Percentiles rank a stretch among this genome's conserved stretches.
phyloP scores from a whole-genome alignment of 306 rosid species.

The Cicer pinnatifidum region DNA sequence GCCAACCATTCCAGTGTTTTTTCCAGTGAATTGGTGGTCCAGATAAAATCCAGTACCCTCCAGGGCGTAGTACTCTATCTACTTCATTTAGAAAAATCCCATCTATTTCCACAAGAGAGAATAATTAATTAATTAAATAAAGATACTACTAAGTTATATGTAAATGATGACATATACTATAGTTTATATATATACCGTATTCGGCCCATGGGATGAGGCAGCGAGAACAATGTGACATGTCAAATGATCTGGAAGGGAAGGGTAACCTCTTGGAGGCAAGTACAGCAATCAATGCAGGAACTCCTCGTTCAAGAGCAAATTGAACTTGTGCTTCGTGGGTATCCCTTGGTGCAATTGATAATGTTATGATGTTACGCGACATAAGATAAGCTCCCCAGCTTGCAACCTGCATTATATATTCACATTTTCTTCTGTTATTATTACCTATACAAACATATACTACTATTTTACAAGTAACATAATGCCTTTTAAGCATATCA shows the following conservation, averaged over 20 bases:
- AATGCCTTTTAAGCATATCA: too few relatives aligned
- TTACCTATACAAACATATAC: too few relatives aligned
- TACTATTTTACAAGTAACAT: too few relatives aligned
- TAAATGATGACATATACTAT: too few relatives aligned
- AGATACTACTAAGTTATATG: too few relatives aligned
- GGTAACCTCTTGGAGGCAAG: slow-evolving; percentile 75
- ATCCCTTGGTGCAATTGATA: slow-evolving; percentile 77
- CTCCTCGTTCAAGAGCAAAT: slow-evolving; percentile 80
- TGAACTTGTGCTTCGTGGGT: slow-evolving; percentile 88
- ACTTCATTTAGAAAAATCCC: slow-evolving; percentile 71
- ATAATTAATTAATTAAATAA: too few relatives aligned
- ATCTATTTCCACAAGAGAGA: slow-evolving; percentile 22
- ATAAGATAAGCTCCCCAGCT: slow-evolving; percentile 86
- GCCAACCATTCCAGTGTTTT: slow-evolving; percentile 73
- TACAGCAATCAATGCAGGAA: slow-evolving; percentile 74
- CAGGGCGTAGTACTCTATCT: slow-evolving; percentile 78
- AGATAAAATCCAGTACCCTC: slow-evolving; percentile 82
- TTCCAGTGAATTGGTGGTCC: slow-evolving; percentile 84
- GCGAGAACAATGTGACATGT: slow-evolving; percentile 87
- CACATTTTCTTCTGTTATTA: too few relatives aligned
- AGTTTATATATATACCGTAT: background rate
- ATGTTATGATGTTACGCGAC: slow-evolving; percentile 59
- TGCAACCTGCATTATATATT: slow-evolving; percentile 61
- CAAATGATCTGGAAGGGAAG: slow-evolving; percentile 79
- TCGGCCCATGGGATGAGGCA: slow-evolving; percentile 83